Evolutionary conservation across 164 flowering plant species (phyloP).

Genomic region (Taxillus chinensis): DNA sequence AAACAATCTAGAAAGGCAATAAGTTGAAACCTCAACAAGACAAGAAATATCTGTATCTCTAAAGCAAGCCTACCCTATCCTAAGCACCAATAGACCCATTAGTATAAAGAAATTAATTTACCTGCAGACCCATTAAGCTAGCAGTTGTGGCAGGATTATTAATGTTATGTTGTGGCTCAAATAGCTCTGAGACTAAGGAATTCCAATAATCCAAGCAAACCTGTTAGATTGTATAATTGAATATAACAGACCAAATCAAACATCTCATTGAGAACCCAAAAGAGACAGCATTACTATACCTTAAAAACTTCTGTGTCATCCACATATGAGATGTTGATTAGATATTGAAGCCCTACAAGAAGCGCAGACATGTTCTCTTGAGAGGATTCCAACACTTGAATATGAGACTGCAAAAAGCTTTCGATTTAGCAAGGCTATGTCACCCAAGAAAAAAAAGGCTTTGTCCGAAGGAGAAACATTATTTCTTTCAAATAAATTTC

Average conservation of each 20-base stretch:
- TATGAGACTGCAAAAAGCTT: constrained; percentile 56
- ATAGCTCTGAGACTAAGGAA: constrained; percentile 73
- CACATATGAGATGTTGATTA: constrained; percentile 83
- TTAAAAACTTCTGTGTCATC: constrained; percentile 98
- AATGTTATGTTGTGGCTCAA: constrained; percentile 66
- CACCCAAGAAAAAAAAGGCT: too few relatives aligned
- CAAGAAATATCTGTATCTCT: neutral
- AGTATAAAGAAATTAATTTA: constrained; percentile 9
- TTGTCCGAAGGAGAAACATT: too few relatives aligned
- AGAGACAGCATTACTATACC: constrained; percentile 26
- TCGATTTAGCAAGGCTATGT: too few relatives aligned
- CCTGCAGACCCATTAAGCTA: constrained; percentile 83
- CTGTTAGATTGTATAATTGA: constrained; percentile 23
- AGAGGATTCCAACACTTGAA: constrained; percentile 66
- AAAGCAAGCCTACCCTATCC: neutral
- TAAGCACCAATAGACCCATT: neutral
- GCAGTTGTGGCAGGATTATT: constrained; percentile 72
- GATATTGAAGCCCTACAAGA: constrained; percentile 84
- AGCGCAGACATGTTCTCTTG: constrained; percentile 61
- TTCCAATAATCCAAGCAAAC: constrained; percentile 99
- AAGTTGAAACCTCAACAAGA: neutral
- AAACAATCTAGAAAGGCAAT: neutral
- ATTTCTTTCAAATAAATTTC: too few relatives aligned
- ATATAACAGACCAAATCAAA: constrained; percentile 1
- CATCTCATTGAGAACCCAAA: neutral